phyloP scores from a whole-genome alignment of 2,329 filamentous ascomycete genomes.

The Fusarium drepaniforme region DNA sequence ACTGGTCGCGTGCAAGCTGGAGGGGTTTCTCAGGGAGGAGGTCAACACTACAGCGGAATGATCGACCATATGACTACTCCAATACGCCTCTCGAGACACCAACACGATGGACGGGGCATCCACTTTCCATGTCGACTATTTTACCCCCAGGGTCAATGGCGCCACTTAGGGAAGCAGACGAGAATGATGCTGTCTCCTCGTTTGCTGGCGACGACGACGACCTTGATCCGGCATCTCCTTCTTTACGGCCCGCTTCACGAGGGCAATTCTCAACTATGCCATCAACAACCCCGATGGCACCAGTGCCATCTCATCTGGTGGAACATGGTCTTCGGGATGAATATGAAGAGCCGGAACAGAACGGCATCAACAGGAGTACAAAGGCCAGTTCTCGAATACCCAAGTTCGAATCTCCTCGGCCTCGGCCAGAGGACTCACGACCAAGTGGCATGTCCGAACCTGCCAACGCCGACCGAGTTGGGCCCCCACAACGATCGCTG shows the following conservation, averaged over 20 bases:
- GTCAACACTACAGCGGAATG: slow-evolving; percentile 38
- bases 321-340: slow-evolving; percentile 49
- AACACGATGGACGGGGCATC: slow-evolving; percentile 60
- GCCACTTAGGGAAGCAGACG: slow-evolving; percentile 48
- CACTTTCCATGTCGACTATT: slow-evolving; percentile 51
- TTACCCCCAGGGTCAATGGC: slow-evolving; percentile 46
- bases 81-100: slow-evolving; percentile 54
- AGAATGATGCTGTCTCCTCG: slow-evolving; percentile 42
- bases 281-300: slow-evolving; percentile 58
- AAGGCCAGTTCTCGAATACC: slow-evolving; percentile 17
- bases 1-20: slow-evolving; percentile 41
- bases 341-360: slow-evolving; percentile 16
- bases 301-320: slow-evolving; percentile 59
- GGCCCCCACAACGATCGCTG: slow-evolving; percentile 11
- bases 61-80: slow-evolving; percentile 34
- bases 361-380: neutral
- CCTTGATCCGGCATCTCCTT: slow-evolving; percentile 32
- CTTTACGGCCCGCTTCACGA: slow-evolving; percentile 33
- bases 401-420: slow-evolving; percentile 10
- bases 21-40: slow-evolving; percentile 43
- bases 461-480: neutral
- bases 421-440: neutral
- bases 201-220: slow-evolving; percentile 43
- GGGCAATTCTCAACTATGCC: slow-evolving; percentile 43
- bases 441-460: slow-evolving; percentile 10